A percentile compares a stretch with the other conserved stretches of the same genome.
Evolutionary conservation across 768 basidiomycete genomes (phyloP).

Genomic region (Pleurotus cornucopiae): DNA sequence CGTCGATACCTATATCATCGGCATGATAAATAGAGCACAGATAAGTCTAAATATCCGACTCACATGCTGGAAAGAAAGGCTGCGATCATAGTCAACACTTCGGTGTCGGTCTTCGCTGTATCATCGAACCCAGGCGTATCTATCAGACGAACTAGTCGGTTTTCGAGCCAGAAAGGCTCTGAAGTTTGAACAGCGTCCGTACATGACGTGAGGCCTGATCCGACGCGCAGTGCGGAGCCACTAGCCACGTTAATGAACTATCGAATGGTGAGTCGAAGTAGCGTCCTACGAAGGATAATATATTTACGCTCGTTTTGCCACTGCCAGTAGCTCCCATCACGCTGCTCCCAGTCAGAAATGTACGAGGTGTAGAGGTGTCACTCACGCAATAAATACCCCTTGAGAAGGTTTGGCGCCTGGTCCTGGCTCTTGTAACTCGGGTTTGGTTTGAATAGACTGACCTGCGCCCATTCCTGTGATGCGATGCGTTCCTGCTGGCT

Average conservation of each 20-base stretch:
- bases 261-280: neutral
- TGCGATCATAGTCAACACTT: slow-evolving; percentile 48
- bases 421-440: too few relatives aligned
- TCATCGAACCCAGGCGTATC: slow-evolving; percentile 65
- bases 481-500: too few relatives aligned
- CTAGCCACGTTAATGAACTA: slow-evolving; percentile 55
- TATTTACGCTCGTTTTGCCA: neutral
- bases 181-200: slow-evolving; percentile 42
- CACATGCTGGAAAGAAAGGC: slow-evolving; percentile 25
- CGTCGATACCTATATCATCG: slow-evolving; percentile 5
- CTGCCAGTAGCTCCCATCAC: neutral
- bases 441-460: too few relatives aligned
- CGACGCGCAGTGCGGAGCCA: slow-evolving; percentile 42
- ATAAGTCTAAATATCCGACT: neutral
- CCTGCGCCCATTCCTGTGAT: too few relatives aligned
- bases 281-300: neutral
- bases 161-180: slow-evolving; percentile 38
- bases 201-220: slow-evolving; percentile 44
- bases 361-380: too few relatives aligned
- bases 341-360: neutral
- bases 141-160: slow-evolving; percentile 37
- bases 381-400: too few relatives aligned
- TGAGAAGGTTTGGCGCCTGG: too few relatives aligned
- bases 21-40: neutral
- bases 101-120: slow-evolving; percentile 41